Evolutionary conservation across 306 rosid genomes (phyloP).

Genomic region (Vachellia collinsii): DNA sequence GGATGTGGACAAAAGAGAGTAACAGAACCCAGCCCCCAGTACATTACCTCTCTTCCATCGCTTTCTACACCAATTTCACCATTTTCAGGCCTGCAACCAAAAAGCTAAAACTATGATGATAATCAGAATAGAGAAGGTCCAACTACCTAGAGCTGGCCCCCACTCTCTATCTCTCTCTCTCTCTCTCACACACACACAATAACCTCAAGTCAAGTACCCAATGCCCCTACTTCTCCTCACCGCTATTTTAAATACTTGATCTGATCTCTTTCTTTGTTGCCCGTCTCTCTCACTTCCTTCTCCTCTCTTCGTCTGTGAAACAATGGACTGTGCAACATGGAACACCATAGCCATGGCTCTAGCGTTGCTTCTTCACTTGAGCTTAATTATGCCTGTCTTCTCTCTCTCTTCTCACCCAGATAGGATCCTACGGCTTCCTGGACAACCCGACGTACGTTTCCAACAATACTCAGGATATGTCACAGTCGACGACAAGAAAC

Average conservation of each 20-base stretch:
- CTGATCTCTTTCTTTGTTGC: background rate
- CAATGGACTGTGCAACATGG: conserved; percentile 36
- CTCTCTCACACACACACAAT: background rate
- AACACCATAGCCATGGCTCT: conserved; percentile 40
- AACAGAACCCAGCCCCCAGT: conserved; percentile 31
- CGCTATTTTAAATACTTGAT: conserved; percentile 31
- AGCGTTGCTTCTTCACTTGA: conserved; percentile 45
- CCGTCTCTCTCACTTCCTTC: conserved; percentile 19
- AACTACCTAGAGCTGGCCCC: conserved; percentile 36
- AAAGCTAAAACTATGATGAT: conserved; percentile 49
- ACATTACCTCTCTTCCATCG: conserved; percentile 47
- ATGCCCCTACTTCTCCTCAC: conserved; percentile 2
- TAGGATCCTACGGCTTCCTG: conserved; percentile 56
- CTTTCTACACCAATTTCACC: conserved; percentile 48
- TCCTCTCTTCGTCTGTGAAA: conserved; percentile 38
- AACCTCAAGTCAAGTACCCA: conserved; percentile 13
- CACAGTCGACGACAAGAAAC: conserved; percentile 42
- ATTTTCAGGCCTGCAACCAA: conserved; percentile 51
- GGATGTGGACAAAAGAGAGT: background rate
- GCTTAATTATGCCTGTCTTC: conserved; percentile 32
- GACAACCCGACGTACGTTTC: conserved; percentile 67
- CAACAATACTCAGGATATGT: conserved; percentile 72
- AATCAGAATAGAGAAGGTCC: conserved; percentile 29
- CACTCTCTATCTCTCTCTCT: conserved; percentile 2
- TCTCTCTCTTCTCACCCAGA: conserved; percentile 51